Evolutionary conservation across 2,329 filamentous ascomycete genomes (phyloP).

Genomic region (Aspergillus ustus): DNA sequence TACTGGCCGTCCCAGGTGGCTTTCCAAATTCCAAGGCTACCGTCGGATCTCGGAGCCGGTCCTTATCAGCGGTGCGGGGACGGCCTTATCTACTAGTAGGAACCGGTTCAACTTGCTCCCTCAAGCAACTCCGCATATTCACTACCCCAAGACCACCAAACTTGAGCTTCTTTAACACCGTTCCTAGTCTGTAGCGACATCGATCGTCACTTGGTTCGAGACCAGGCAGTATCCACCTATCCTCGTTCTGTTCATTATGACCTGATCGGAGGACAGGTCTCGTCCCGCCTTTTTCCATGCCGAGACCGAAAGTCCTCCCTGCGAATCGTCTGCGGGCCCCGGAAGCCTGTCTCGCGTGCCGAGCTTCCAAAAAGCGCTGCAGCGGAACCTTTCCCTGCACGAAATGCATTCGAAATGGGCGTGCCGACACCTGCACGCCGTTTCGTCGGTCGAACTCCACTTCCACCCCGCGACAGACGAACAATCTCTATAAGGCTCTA

Average conservation of each 20-base stretch:
- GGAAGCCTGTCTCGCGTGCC: conserved; percentile 56
- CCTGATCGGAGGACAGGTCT: not conserved
- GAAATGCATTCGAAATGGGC: conserved; percentile 52
- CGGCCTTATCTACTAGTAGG: not conserved
- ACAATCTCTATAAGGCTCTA: not conserved
- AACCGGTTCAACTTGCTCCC: not conserved
- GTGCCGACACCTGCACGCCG: conserved; percentile 44
- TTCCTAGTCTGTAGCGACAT: not conserved
- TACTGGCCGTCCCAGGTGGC: too few species aligned
- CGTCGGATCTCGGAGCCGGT: not conserved
- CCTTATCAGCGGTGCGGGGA: not conserved
- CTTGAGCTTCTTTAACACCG: not conserved
- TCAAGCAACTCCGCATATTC: not conserved
- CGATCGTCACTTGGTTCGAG: not conserved
- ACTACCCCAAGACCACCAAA: not conserved
- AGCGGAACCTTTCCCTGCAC: conserved; percentile 55
- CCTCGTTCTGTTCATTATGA: not conserved
- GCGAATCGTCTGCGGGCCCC: conserved; percentile 55
- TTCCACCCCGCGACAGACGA: conserved; percentile 1
- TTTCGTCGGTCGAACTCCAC: conserved; percentile 7
- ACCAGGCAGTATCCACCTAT: not conserved
- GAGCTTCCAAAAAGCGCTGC: conserved; percentile 58
- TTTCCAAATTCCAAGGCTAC: too few species aligned
- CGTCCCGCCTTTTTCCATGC: conserved; percentile 43
- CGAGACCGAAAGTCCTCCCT: conserved; percentile 56